phyloP scores from a whole-genome alignment of 139 green algal species.

The Pseudopediastrum boryanum region DNA sequence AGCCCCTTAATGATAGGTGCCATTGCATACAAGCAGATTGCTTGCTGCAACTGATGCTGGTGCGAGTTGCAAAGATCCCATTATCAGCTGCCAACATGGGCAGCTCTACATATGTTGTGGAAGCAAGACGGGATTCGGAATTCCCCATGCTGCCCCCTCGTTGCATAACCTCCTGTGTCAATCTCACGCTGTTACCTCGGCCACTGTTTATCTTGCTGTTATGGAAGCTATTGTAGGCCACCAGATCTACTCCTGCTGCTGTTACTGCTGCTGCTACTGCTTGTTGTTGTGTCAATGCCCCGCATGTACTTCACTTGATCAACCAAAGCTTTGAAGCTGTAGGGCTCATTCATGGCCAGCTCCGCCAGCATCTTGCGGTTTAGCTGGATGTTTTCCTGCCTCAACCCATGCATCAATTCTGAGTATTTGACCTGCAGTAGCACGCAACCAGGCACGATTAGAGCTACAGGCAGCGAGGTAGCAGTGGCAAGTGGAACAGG shows the following conservation, averaged over 20 bases:
- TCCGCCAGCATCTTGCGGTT: constrained; percentile 96
- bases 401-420: constrained; percentile 84
- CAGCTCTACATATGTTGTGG: too few species aligned
- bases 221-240: too few species aligned
- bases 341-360: constrained; percentile 91
- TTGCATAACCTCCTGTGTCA: too few species aligned
- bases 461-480: not conserved
- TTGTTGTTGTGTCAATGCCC: constrained; percentile 32
- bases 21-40: too few species aligned
- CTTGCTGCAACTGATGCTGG: too few species aligned
- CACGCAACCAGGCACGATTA: not conserved
- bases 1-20: too few species aligned
- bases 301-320: constrained; percentile 88
- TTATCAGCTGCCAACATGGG: too few species aligned
- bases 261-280: not conserved
- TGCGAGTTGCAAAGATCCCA: too few species aligned
- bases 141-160: too few species aligned
- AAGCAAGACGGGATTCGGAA: too few species aligned
- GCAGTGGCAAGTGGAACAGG: not conserved
- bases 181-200: too few species aligned
- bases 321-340: constrained; percentile 93
- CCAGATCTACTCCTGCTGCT: not conserved
- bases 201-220: too few species aligned
- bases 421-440: constrained; percentile 86
- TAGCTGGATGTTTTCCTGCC: constrained; percentile 87